Evolutionary conservation across 148 eudicot genomes (phyloP).

Genomic region (Cornus kousa): DNA sequence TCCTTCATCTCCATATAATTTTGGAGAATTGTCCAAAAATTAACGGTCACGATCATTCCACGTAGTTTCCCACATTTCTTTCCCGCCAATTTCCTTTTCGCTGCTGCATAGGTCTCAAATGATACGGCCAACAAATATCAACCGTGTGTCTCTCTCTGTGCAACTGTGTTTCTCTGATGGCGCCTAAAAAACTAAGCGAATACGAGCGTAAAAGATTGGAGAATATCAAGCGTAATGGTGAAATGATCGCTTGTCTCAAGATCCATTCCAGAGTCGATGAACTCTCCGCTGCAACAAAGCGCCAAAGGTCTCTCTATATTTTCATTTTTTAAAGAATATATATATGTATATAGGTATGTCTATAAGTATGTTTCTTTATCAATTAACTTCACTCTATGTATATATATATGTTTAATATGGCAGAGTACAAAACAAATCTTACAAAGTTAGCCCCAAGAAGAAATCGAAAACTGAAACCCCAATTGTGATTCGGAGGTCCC

Average conservation of each 20-base stretch:
- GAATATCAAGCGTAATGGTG: background rate
- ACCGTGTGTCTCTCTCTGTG: background rate
- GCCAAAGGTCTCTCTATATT: background rate
- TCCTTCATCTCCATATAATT: no score
- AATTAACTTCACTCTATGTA: background rate
- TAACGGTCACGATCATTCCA: no score
- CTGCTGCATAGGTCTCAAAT: background rate
- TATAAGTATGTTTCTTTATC: background rate
- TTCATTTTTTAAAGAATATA: background rate
- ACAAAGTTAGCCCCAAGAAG: constrained; percentile 52
- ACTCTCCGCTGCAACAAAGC: background rate
- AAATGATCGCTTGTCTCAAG: background rate
- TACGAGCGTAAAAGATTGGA: background rate
- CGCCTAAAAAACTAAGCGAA: background rate
- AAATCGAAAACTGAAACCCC: constrained; percentile 51
- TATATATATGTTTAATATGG: background rate
- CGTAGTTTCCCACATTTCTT: background rate
- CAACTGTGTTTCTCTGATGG: background rate
- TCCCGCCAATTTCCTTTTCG: background rate
- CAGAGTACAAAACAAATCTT: constrained; percentile 56
- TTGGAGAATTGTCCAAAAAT: no score
- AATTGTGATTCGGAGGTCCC: constrained; percentile 57
- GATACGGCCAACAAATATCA: no score
- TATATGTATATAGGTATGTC: background rate
- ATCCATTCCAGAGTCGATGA: background rate